Base-by-base conservation (phyloP, 352 stramenopile genomes). In the Phytopythium montanum region DNA sequence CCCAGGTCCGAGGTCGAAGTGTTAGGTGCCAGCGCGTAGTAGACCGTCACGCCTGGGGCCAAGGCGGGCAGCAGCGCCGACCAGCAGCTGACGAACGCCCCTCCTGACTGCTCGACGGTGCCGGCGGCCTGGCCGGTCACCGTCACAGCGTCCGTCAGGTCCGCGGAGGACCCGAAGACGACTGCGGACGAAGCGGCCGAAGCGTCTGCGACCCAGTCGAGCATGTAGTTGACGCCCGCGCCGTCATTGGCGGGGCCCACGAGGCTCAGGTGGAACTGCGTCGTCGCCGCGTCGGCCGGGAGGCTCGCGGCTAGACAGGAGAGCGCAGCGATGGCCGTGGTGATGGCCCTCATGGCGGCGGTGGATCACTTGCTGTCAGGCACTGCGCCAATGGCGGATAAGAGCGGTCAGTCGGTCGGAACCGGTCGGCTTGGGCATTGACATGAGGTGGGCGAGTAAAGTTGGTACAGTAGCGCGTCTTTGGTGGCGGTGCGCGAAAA, bases 231-330 rank as follows among this genome's bases (percentile, higher is more conserved):
- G 39, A 75, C 39, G n/a, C 51, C 7, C 46, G 66, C 28, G 38
- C 60, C 66, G 65, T 75, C 51, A 42, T 59, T 51, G 34, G 61
- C 33, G 14, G 64, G 60, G 23, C 71, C 61, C 0, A 84, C 76
- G 51, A 90, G 56, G 44, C 74, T 90, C 50, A 92, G 67, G 59
- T 92, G 81, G 65, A 88, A 92, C 63, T 92, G 81, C 41, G 67
- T 62, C 41, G 76, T 65, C 2, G 71, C 72, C 6, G 58, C 56
- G 7, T 28, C 45, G 21, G 21, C 31, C 21, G 29, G 36, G 10
- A 33, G 6, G 14, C 16, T 9, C 16, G 50, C 7, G 1, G 14
- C 38, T 13, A 45, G 33, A 4, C 10, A 38, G 21, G 2, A 26
- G 34, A 57, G 34, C 52, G 52, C 21, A 6, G 25, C 8, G 41